phyloP scores from a whole-genome alignment of 176 grass and related monocot genomes.

The Bothriochloa decipiens region DNA sequence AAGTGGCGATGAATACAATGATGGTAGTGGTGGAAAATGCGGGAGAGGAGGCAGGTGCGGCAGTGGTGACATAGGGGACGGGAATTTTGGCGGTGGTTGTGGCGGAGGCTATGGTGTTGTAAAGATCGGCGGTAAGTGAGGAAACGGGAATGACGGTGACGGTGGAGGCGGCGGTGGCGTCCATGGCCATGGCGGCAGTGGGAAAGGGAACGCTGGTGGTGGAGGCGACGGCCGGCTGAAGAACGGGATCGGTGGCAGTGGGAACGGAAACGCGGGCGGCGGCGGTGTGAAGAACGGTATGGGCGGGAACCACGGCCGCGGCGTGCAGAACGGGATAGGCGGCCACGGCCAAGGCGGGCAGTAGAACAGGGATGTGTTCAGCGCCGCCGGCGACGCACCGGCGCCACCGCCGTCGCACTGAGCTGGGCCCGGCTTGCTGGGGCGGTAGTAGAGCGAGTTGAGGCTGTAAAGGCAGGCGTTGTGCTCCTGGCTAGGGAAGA shows the following conservation, averaged over 20 bases:
- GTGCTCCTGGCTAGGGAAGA: slow-evolving; percentile 28
- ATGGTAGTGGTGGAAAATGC: slow-evolving; percentile 39
- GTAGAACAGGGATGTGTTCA: slow-evolving; percentile 76
- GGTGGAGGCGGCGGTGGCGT: slow-evolving; percentile 22
- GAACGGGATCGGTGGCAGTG: slow-evolving; percentile 53
- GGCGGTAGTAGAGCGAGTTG: slow-evolving; percentile 87
- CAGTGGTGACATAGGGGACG: slow-evolving; percentile 47
- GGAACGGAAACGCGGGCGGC: slow-evolving; percentile 54
- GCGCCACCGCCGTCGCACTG: slow-evolving; percentile 20
- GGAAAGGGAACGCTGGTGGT: slow-evolving; percentile 51
- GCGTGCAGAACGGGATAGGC: slow-evolving; percentile 71
- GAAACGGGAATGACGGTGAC: slow-evolving; percentile 44
- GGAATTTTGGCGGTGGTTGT: slow-evolving; percentile 30
- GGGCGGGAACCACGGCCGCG: slow-evolving; percentile 68
- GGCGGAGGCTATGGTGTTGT: slow-evolving; percentile 44
- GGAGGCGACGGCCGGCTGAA: slow-evolving; percentile 50
- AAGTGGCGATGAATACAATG: slow-evolving; percentile 39
- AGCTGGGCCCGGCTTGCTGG: slow-evolving; percentile 38
- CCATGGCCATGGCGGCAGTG: slow-evolving; percentile 49
- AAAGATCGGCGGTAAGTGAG: slow-evolving; percentile 50
- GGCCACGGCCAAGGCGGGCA: slow-evolving; percentile 88
- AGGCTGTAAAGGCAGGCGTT: slow-evolving; percentile 70
- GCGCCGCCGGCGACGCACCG: neutral
- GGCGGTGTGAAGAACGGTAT: slow-evolving; percentile 70
- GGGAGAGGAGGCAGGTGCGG: slow-evolving; percentile 57